These are phyloP conservation scores for Populus nigra DNA, from an alignment of 345 rosid genomes.

Conservation along the genomic window DNA sequence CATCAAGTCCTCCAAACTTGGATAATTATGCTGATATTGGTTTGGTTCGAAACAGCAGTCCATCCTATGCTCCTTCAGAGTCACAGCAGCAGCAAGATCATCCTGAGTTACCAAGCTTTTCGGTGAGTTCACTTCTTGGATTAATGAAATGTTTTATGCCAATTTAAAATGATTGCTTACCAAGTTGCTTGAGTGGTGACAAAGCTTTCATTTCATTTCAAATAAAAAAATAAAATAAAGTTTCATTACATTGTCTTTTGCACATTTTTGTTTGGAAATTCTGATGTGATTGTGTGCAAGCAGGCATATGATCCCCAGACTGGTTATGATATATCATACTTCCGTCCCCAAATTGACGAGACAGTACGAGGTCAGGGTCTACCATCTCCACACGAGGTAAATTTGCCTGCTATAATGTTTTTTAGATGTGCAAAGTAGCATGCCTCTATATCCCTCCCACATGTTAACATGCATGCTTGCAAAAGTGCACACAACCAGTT, in stretches of 20 bases:
- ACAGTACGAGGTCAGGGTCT: constrained; percentile 55
- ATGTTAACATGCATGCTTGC: background rate
- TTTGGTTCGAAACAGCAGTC: constrained; percentile 51
- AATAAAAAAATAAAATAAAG: background rate
- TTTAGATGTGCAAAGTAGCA: background rate
- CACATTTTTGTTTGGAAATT: background rate
- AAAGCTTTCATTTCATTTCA: background rate
- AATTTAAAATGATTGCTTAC: background rate
- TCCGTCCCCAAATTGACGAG: constrained; percentile 65
- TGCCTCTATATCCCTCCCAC: background rate
- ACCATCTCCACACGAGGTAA: constrained; percentile 76
- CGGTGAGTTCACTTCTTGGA: constrained; percentile 46
- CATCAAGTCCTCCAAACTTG: constrained; percentile 53
- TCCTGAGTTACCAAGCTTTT: constrained; percentile 55
- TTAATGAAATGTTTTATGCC: background rate
- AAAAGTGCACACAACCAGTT: background rate
- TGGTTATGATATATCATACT: constrained; percentile 69
- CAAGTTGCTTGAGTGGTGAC: background rate
- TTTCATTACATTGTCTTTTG: background rate
- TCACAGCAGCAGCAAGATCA: constrained; percentile 61
- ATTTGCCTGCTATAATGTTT: background rate
- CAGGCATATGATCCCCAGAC: constrained; percentile 66
- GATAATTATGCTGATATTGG: constrained; percentile 55
- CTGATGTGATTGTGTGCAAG: constrained; percentile 17
- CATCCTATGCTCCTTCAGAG: constrained; percentile 53